phyloP scores from a whole-genome alignment of 139 green algal species.

The Choricystis sp. region DNA sequence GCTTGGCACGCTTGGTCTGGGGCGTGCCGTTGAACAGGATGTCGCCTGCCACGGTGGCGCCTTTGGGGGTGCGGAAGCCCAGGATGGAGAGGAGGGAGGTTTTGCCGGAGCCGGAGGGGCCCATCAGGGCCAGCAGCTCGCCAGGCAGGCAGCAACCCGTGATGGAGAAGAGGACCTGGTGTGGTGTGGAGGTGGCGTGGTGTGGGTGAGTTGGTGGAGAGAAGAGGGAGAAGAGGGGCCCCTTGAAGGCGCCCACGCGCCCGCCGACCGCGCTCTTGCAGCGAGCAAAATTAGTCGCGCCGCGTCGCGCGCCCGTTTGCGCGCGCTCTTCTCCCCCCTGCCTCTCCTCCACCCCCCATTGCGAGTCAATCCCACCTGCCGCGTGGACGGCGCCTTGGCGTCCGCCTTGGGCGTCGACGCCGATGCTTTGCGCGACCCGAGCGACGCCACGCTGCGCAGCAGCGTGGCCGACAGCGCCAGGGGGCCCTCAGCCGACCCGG shows the following conservation, averaged over 20 bases:
- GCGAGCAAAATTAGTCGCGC: no score
- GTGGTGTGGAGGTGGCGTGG: background rate
- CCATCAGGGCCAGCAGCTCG: conserved; percentile 40
- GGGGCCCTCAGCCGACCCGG: no score
- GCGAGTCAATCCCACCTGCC: no score
- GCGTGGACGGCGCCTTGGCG: no score
- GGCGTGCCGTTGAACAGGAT: conserved; percentile 52
- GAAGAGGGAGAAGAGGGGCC: no score
- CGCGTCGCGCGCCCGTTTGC: no score
- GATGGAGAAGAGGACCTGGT: conserved; percentile 34
- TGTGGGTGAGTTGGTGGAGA: background rate
- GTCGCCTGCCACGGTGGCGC: conserved; percentile 15
- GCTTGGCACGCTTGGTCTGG: conserved; percentile 44
- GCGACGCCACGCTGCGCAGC: background rate
- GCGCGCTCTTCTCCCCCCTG: no score
- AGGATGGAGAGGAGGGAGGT: conserved; percentile 58
- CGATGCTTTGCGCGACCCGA: no score
- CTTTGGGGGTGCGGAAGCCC: conserved; percentile 30
- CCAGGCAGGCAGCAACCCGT: conserved; percentile 22
- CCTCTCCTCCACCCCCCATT: no score
- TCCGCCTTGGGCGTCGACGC: no score
- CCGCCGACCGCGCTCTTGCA: no score
- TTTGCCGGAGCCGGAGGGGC: conserved; percentile 59
- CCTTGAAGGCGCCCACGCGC: no score
- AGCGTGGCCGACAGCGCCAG: background rate